These are phyloP conservation scores for Aspergillus cavernicola DNA, from an alignment of 495 filamentous ascomycete species.

Conservation along the genomic window DNA sequence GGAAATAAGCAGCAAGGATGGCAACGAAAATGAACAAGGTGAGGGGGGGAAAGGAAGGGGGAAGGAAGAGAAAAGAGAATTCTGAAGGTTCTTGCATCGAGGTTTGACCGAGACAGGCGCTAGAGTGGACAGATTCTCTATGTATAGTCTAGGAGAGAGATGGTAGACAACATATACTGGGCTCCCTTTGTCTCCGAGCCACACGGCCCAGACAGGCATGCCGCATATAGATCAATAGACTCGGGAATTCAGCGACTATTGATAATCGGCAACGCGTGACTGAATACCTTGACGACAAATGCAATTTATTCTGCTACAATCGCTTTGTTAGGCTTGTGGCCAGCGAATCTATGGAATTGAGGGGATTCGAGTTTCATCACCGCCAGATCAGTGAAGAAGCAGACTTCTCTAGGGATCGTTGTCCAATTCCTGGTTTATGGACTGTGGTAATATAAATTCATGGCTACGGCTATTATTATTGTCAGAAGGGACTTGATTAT, in stretches of 20 bases:
- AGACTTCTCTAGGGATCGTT: too few relatives aligned
- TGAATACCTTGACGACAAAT: background rate
- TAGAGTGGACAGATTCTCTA: constrained; percentile 6
- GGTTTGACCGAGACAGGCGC: constrained; percentile 8
- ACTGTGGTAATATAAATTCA: too few relatives aligned
- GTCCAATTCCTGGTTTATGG: too few relatives aligned
- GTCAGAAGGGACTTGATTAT: too few relatives aligned
- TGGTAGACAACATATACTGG: background rate
- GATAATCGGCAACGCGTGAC: background rate
- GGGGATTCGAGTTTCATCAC: constrained; percentile 5
- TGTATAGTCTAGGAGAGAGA: background rate
- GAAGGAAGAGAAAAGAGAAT: background rate
- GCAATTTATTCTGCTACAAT: constrained; percentile 2
- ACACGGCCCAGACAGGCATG: constrained; percentile 5
- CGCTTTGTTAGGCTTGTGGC: background rate
- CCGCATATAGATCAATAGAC: background rate
- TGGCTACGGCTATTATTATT: too few relatives aligned
- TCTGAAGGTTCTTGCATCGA: constrained; percentile 17
- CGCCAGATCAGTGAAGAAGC: background rate
- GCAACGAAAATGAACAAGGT: background rate
- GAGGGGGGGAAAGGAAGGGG: background rate
- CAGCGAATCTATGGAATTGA: constrained; percentile 3
- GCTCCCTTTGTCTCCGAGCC: constrained; percentile 10
- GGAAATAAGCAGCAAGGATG: constrained; percentile 1
- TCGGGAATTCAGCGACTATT: background rate